These are phyloP conservation scores for Metarhizium anisopliae DNA, from an alignment of 2,329 filamentous ascomycete genomes.

Conservation along the genomic window DNA sequence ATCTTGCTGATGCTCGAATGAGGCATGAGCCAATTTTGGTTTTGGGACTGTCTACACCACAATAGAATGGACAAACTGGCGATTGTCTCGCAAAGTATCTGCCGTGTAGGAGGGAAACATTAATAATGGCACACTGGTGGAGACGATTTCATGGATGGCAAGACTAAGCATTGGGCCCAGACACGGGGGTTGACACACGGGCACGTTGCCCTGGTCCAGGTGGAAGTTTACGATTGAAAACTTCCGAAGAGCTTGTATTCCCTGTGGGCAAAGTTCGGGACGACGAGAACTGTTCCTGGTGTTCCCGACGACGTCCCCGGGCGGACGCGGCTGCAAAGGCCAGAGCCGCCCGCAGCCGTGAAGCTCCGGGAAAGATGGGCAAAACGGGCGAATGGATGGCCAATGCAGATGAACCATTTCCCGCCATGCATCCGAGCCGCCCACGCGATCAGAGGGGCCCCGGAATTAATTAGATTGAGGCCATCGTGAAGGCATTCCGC, in stretches of 20 bases:
- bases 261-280: slow-evolving; percentile 2
- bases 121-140: neutral
- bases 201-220: neutral
- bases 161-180: neutral
- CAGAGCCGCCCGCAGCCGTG: neutral
- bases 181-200: neutral
- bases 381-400: neutral
- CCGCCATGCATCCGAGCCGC: slow-evolving; percentile 1
- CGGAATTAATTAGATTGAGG: neutral
- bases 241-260: neutral
- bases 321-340: slow-evolving; percentile 5
- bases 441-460: neutral
- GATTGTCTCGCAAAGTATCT: neutral
- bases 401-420: neutral
- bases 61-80: neutral
- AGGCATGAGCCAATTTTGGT: neutral
- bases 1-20: neutral
- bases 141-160: neutral
- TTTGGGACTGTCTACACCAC: neutral
- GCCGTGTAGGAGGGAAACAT: neutral
- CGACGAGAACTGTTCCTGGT: slow-evolving; percentile 3
- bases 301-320: slow-evolving; percentile 4
- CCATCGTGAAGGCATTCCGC: neutral
- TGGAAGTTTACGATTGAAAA: neutral
- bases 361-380: slow-evolving; percentile 7